Conservation (phyloP, 441 rosid genomes). For the Pelargonium australe region DNA sequence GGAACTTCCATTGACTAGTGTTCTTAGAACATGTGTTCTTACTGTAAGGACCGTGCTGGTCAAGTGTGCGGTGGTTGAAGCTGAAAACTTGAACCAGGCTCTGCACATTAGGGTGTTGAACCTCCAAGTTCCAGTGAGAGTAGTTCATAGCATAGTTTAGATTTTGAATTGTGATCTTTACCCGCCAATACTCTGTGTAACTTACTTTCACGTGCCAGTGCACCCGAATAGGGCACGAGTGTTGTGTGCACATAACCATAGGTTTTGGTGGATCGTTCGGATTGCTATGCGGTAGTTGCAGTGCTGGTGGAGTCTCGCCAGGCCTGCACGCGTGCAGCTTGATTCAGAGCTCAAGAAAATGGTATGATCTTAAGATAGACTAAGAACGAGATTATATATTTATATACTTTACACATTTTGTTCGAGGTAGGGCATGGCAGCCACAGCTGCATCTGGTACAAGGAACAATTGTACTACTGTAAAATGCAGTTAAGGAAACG, state of each 20-base stretch:
- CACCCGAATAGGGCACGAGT: conserved; percentile 85
- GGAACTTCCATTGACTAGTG: too few relatives aligned
- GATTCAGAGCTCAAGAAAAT: too few relatives aligned
- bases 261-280: neutral
- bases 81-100: conserved; percentile 82
- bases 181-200: conserved; percentile 83
- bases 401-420: conserved; percentile 8
- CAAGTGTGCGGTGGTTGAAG: conserved; percentile 76
- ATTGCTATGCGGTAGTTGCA: conserved; percentile 45
- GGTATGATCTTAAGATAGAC: too few relatives aligned
- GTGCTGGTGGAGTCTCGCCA: neutral
- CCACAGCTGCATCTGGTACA: conserved; percentile 67
- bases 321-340: neutral
- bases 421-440: conserved; percentile 60
- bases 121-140: conserved; percentile 81
- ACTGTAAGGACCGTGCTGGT: conserved; percentile 18
- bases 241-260: conserved; percentile 51
- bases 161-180: conserved; percentile 74
- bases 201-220: conserved; percentile 93
- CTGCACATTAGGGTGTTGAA: conserved; percentile 87
- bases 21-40: neutral
- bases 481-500: conserved; percentile 65
- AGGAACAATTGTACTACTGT: conserved; percentile 50
- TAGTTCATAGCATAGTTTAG: conserved; percentile 83
- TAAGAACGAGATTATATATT: too few relatives aligned